These are phyloP conservation scores for Microglena sp. DNA, from an alignment of 139 green algal genomes.

Conservation along the genomic window DNA sequence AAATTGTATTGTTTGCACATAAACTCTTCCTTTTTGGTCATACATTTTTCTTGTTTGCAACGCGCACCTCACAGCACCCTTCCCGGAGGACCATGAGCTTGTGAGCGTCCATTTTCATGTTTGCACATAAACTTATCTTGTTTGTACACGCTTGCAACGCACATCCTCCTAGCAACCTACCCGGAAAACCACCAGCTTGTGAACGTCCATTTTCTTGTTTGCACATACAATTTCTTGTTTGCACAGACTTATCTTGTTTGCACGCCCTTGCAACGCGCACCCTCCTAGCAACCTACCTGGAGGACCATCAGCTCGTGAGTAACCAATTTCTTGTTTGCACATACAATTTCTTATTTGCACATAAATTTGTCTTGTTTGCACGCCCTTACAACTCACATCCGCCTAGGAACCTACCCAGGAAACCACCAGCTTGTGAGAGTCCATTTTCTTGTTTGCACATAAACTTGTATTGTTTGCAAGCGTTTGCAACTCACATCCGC, in stretches of 20 bases:
- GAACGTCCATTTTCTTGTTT: constrained; percentile 4
- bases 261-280: background rate
- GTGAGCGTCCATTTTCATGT: constrained; percentile 12
- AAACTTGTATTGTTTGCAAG: too few species aligned
- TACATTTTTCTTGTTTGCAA: background rate
- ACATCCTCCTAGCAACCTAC: constrained; percentile 13
- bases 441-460: constrained; percentile 6
- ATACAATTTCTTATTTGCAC: background rate
- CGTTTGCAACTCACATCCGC: background rate
- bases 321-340: background rate
- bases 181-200: constrained; percentile 35
- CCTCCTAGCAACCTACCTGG: constrained; percentile 15
- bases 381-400: background rate
- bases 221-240: background rate
- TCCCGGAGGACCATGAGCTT: constrained; percentile 34
- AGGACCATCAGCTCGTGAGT: constrained; percentile 37
- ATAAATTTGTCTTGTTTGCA: too few species aligned
- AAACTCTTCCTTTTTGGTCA: too few species aligned
- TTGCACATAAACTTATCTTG: too few species aligned
- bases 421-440: constrained; percentile 34
- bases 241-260: too few species aligned
- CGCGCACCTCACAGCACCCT: constrained; percentile 8
- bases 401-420: constrained; percentile 16
- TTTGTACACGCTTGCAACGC: background rate
- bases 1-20: too few species aligned